Conservation (phyloP, 768 basidiomycete species). For the Russula sp. region DNA sequence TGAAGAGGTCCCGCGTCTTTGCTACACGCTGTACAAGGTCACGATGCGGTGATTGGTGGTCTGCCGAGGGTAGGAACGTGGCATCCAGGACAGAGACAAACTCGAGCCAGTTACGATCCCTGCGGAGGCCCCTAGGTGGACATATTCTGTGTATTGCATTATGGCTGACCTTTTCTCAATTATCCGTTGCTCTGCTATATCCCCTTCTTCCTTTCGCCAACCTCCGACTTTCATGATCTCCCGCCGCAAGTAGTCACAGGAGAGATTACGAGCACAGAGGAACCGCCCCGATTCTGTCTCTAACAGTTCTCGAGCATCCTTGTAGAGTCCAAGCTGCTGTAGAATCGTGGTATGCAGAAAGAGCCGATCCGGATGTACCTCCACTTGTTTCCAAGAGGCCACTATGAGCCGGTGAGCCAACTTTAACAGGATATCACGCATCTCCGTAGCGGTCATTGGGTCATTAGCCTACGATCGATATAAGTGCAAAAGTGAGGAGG, state of each 20-base stretch:
- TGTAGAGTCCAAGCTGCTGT: conserved; percentile 55
- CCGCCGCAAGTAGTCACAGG: conserved; percentile 68
- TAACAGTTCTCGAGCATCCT: conserved; percentile 64
- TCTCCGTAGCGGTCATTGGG: conserved; percentile 46
- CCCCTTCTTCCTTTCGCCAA: conserved; percentile 52
- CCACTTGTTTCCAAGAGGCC: conserved; percentile 55
- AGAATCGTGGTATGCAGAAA: conserved; percentile 68
- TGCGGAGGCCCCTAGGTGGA: conserved; percentile 22
- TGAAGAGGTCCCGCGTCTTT: conserved; percentile 46
- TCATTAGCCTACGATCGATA: conserved; percentile 57
- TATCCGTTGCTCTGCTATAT: conserved; percentile 51
- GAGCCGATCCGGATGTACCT: conserved; percentile 65
- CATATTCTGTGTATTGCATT: background rate
- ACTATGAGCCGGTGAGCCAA: conserved; percentile 70
- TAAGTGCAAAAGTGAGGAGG: background rate
- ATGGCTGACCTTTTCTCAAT: conserved; percentile 47
- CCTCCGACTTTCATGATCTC: conserved; percentile 59
- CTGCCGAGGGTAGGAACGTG: conserved; percentile 40
- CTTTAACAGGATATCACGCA: conserved; percentile 64
- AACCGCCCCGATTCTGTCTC: conserved; percentile 59
- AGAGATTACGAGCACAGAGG: conserved; percentile 63
- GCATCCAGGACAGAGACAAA: conserved; percentile 70
- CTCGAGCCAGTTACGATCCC: conserved; percentile 84
- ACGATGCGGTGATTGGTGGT: conserved; percentile 27
- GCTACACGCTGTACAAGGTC: conserved; percentile 34